Evolutionary conservation across 139 green algal genomes (phyloP), one percentile per base, ranked within the genome.

Genomic region (Chlorokybus atmophyticus): DNA sequence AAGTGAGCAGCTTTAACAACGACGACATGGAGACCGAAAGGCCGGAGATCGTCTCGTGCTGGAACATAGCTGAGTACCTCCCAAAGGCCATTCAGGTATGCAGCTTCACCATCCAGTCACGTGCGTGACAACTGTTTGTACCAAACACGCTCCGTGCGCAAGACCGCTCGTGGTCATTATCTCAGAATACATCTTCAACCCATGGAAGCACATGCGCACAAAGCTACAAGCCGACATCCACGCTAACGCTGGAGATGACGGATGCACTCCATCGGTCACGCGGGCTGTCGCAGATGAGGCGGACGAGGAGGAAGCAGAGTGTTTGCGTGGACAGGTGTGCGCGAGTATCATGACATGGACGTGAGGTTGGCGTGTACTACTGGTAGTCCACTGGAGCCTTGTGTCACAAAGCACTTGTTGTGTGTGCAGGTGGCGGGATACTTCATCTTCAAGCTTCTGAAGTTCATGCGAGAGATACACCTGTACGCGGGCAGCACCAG

Each of bases 101-200:
- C n/a, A n/a, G n/a, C n/a, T n/a, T n/a, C n/a, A n/a, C n/a, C n/a
- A n/a, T n/a, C n/a, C n/a, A n/a, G n/a, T n/a, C 14, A 44, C 14
- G 14, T 14, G 38, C 14, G 17, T 14, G 17, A 14, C 38, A 44
- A 17, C 14, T 44, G 17, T 17, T 23, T 14, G 17, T 44, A 17
- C 38, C 17, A 23, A 14, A 14, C 17, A 23, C 38, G 14, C 14
- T 17, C 14, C 17, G 14, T 17, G 6, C 27, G 5, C 59, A 68
- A 38, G 64, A 77, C 1, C 53, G 68, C 58, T 71, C 56, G 31
- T 78, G 29, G 44, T 83, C 2, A 51, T 82, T 24, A 68, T 89
- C n/a, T 79, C 66, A 4, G 86, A 95, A 74, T 93, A 87, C 67
- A 63, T 95, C 40, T 86, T 83, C 71, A 62, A 82, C 51, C 87